These are phyloP conservation scores for Cladosporium sp. DNA, from an alignment of 2,329 filamentous ascomycete species.

Conservation along the genomic window DNA sequence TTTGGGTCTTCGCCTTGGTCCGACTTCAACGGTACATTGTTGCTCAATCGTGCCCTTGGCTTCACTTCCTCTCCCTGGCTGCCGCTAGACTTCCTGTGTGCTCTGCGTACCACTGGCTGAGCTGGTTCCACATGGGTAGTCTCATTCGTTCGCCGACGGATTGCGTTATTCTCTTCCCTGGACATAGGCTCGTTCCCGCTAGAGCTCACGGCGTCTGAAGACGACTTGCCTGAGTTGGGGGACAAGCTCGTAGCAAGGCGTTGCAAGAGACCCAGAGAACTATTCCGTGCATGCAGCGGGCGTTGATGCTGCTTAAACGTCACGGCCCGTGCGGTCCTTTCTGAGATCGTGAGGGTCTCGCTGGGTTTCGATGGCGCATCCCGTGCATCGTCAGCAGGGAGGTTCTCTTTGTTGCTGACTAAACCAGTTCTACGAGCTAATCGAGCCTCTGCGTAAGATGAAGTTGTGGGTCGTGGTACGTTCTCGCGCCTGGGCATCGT, in stretches of 20 bases:
- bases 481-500: not conserved
- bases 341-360: slow-evolving; percentile 36
- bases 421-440: slow-evolving; percentile 27
- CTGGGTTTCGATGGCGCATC: slow-evolving; percentile 34
- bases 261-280: slow-evolving; percentile 49
- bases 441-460: not conserved
- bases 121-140: not conserved
- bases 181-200: not conserved
- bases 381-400: slow-evolving; percentile 23
- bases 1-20: not conserved
- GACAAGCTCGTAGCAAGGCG: slow-evolving; percentile 48
- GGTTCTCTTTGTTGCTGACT: slow-evolving; percentile 32
- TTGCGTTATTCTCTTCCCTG: not conserved
- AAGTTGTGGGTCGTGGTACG: slow-evolving; percentile 9
- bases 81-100: slow-evolving; percentile 4
- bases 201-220: not conserved
- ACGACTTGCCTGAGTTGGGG: slow-evolving; percentile 43
- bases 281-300: slow-evolving; percentile 40
- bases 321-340: slow-evolving; percentile 31
- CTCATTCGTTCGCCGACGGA: not conserved
- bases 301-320: slow-evolving; percentile 28
- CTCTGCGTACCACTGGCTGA: not conserved
- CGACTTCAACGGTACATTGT: too few relatives aligned
- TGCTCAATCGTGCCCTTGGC: not conserved
- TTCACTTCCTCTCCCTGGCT: slow-evolving; percentile 4